A percentile compares a stretch with the other conserved stretches of the same genome.
Conservation (phyloP, 106 monocot species). For the Phalaenopsis aphrodite region DNA sequence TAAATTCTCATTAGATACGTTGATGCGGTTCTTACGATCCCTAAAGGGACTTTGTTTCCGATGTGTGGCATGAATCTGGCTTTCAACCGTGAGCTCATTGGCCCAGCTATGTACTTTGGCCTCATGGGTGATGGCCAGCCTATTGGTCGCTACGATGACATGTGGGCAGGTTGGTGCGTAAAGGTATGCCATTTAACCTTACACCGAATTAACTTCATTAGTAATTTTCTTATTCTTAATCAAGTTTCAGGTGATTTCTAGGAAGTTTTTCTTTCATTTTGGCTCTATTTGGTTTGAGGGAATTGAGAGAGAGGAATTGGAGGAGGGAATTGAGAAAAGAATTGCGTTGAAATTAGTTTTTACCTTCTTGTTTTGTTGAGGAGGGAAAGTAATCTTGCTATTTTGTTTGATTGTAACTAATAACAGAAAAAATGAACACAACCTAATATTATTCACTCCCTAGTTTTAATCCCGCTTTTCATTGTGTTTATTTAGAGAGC, state of each 20-base stretch:
- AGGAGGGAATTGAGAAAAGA: too few species aligned
- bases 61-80: constrained; percentile 81
- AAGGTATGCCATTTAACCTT: constrained; percentile 25
- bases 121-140: constrained; percentile 83
- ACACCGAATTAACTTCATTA: neutral
- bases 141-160: constrained; percentile 71
- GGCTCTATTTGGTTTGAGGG: neutral
- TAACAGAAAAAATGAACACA: too few species aligned
- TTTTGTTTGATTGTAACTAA: too few species aligned
- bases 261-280: neutral
- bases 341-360: too few species aligned
- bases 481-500: neutral
- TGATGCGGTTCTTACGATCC: constrained; percentile 67
- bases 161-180: constrained; percentile 76
- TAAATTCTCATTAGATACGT: constrained; percentile 31
- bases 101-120: constrained; percentile 74
- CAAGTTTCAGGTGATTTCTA: neutral
- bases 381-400: too few species aligned
- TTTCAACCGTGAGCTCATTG: constrained; percentile 64
- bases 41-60: constrained; percentile 65
- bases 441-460: too few species aligned
- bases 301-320: too few species aligned
- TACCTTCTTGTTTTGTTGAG: too few species aligned
- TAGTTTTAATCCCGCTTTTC: neutral
- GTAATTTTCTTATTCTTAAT: neutral